Percentiles rank a stretch among this genome's conserved stretches.
phyloP scores from a whole-genome alignment of 2,329 filamentous ascomycete species.

The Celoporthe dispersa region DNA sequence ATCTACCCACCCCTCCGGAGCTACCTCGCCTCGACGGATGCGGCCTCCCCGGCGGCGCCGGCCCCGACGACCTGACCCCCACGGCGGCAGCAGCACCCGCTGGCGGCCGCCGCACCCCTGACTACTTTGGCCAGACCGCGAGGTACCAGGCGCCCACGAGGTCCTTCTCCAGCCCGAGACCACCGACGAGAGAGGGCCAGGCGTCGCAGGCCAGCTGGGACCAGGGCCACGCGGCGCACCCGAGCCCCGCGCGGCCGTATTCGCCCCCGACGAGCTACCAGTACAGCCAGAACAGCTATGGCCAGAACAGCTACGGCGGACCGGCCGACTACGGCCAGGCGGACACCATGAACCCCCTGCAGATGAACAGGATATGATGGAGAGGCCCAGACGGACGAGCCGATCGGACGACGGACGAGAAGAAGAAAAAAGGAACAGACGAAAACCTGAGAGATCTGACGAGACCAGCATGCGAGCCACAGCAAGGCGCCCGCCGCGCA shows the following conservation, averaged over 20 bases:
- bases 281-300: constrained; percentile 30
- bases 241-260: constrained; percentile 35
- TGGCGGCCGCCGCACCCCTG: constrained; percentile 52
- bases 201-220: constrained; percentile 48
- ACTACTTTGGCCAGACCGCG: constrained; percentile 60
- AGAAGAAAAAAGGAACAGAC: not conserved
- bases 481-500: not conserved
- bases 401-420: not conserved
- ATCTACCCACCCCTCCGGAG: constrained; percentile 32
- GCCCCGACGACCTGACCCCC: constrained; percentile 34
- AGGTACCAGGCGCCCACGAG: constrained; percentile 58
- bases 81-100: constrained; percentile 25
- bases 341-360: constrained; percentile 57
- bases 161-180: constrained; percentile 61
- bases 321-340: constrained; percentile 29
- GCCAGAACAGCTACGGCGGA: constrained; percentile 9
- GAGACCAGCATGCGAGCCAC: not conserved
- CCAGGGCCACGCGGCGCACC: constrained; percentile 44
- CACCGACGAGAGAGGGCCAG: constrained; percentile 41
- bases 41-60: constrained; percentile 26
- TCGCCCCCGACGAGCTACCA: constrained; percentile 33
- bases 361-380: constrained; percentile 57
- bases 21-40: constrained; percentile 29
- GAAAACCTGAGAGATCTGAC: not conserved
- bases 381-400: not conserved